A percentile compares a stretch with the other conserved stretches of the same genome.
These are phyloP conservation scores for Trametes sp. DNA, from an alignment of 1,284 basidiomycete species.

Conservation along the genomic window DNA sequence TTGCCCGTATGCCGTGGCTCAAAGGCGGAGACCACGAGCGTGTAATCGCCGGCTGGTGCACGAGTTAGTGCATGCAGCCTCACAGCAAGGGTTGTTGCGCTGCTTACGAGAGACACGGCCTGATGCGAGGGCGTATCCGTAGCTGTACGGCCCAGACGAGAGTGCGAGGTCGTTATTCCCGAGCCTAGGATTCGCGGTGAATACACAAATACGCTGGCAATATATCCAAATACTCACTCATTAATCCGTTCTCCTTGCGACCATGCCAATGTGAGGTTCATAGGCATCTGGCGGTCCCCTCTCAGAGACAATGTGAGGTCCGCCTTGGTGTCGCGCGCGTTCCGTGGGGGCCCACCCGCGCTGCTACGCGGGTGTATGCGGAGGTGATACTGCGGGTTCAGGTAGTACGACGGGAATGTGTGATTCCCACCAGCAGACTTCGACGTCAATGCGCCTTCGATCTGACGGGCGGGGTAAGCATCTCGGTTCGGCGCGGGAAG, in stretches of 20 bases:
- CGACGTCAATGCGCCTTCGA: conserved; percentile 68
- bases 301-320: conserved; percentile 60
- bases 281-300: conserved; percentile 70
- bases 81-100: background rate
- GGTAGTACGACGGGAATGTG: conserved; percentile 81
- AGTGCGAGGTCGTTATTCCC: conserved; percentile 72
- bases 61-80: background rate
- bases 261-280: conserved; percentile 83
- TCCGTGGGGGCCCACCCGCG: conserved; percentile 22
- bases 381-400: conserved; percentile 90
- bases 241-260: conserved; percentile 75
- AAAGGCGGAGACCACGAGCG: conserved; percentile 84
- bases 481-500: background rate
- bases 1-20: conserved; percentile 73
- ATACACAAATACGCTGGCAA: background rate
- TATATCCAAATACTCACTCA: conserved; percentile 60
- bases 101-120: conserved; percentile 64
- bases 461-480: conserved; percentile 46
- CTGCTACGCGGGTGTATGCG: conserved; percentile 52
- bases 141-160: conserved; percentile 84
- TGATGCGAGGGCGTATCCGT: conserved; percentile 72
- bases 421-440: conserved; percentile 88
- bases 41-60: conserved; percentile 78
- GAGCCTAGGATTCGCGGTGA: conserved; percentile 48
- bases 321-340: conserved; percentile 44